phyloP scores from a whole-genome alignment of 805 yeast genomes.

The Vanderwaltozyma polyspora region DNA sequence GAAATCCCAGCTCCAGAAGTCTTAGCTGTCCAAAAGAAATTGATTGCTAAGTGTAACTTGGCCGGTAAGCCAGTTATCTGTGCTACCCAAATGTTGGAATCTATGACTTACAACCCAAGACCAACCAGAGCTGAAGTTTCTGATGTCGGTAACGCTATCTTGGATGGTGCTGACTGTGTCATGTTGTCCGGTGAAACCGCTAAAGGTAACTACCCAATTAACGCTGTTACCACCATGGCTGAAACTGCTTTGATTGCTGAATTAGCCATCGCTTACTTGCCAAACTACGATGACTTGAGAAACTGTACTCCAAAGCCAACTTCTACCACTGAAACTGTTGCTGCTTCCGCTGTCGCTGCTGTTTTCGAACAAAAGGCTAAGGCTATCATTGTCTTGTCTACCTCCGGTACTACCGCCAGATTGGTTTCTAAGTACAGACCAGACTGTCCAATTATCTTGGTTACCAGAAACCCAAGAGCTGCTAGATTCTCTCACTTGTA shows the following conservation, averaged over 20 bases:
- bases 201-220: constrained; percentile 96
- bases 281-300: constrained; percentile 80
- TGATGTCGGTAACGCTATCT: constrained; percentile 97
- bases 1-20: constrained; percentile 99
- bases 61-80: constrained; percentile 99
- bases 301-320: constrained; percentile 78
- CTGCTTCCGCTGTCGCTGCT: constrained; percentile 93
- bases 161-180: constrained; percentile 99
- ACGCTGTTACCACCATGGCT: constrained; percentile 98
- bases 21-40: constrained; percentile 95
- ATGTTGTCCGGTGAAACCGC: constrained; percentile 99
- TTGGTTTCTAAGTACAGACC: constrained; percentile 97
- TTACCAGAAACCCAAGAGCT: constrained; percentile 86
- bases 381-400: constrained; percentile 92
- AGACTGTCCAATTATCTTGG: constrained; percentile 92
- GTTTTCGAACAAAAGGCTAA: constrained; percentile 92
- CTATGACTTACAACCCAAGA: constrained; percentile 99
- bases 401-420: constrained; percentile 93
- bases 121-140: constrained; percentile 99
- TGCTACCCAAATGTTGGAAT: constrained; percentile 99
- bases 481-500: constrained; percentile 94
- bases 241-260: constrained; percentile 94
- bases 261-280: constrained; percentile 84
- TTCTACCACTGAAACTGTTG: constrained; percentile 90
- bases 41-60: constrained; percentile 97